Evolutionary conservation across 2,329 filamentous ascomycete genomes (phyloP).

Genomic region (Fusarium sp.): DNA sequence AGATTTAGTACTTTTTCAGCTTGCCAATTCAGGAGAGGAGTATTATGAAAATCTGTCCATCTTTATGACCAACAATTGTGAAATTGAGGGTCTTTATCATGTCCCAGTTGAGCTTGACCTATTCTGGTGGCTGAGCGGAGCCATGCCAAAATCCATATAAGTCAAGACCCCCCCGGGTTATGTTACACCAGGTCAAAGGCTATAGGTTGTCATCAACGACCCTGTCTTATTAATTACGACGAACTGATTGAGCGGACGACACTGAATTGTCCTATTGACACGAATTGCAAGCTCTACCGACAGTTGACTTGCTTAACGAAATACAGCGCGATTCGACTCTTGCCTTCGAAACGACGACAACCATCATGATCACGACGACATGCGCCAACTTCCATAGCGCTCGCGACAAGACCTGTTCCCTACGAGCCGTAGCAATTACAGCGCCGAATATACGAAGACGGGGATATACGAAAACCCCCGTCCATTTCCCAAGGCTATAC

Average conservation of each 20-base stretch:
- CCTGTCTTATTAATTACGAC: neutral
- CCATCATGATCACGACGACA: neutral
- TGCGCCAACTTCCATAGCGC: neutral
- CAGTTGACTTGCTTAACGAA: neutral
- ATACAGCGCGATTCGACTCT: neutral
- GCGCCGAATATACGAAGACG: neutral
- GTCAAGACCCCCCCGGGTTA: slow-evolving; percentile 18
- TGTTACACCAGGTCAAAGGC: slow-evolving; percentile 14
- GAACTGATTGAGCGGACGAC: neutral
- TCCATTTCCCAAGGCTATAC: too few species aligned
- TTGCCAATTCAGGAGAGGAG: neutral
- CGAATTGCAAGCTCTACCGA: neutral
- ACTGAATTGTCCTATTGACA: neutral
- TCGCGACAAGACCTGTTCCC: neutral
- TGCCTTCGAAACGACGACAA: neutral
- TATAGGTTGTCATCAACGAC: neutral
- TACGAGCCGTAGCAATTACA: neutral
- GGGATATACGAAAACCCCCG: neutral
- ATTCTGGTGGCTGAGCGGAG: slow-evolving; percentile 27
- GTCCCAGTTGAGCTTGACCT: slow-evolving; percentile 25
- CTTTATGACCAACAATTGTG: slow-evolving; percentile 30
- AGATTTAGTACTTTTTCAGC: neutral
- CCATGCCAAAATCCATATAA: slow-evolving; percentile 35
- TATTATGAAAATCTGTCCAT: slow-evolving; percentile 21
- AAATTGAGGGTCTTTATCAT: slow-evolving; percentile 22